Percentiles rank a stretch among this genome's conserved stretches.
These are phyloP conservation scores for Pisolithus thermaeus DNA, from an alignment of 1,284 basidiomycete genomes.

Conservation along the genomic window DNA sequence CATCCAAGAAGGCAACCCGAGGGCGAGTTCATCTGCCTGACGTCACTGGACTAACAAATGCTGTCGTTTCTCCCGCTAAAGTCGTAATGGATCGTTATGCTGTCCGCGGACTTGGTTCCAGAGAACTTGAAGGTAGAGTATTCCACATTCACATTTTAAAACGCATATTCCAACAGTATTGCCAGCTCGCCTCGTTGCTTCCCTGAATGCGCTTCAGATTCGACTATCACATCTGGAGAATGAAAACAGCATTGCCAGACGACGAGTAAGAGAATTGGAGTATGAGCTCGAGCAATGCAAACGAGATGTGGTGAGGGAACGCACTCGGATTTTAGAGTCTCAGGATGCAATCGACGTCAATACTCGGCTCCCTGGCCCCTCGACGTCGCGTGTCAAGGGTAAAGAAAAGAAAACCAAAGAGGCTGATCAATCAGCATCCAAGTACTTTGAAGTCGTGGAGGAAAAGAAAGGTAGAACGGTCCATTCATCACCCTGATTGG, in stretches of 20 bases:
- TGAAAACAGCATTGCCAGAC: slow-evolving; percentile 73
- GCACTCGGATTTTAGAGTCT: slow-evolving; percentile 53
- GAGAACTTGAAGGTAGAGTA: slow-evolving; percentile 55
- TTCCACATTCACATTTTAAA: slow-evolving; percentile 5
- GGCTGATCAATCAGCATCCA: slow-evolving; percentile 35
- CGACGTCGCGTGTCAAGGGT: slow-evolving; percentile 25
- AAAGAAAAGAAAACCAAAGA: slow-evolving; percentile 32
- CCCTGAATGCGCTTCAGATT: slow-evolving; percentile 57
- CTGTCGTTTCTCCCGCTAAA: slow-evolving; percentile 64
- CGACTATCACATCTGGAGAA: slow-evolving; percentile 68
- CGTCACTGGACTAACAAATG: slow-evolving; percentile 72
- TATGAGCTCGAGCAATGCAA: slow-evolving; percentile 74
- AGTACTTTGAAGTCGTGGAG: slow-evolving; percentile 70
- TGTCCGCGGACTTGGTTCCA: slow-evolving; percentile 41
- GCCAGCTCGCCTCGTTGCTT: slow-evolving; percentile 50
- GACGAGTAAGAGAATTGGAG: slow-evolving; percentile 78
- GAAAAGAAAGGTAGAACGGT: slow-evolving; percentile 70
- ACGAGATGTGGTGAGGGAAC: slow-evolving; percentile 61
- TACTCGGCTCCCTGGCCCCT: slow-evolving; percentile 12
- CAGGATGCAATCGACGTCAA: slow-evolving; percentile 37
- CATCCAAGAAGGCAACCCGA: slow-evolving; percentile 19
- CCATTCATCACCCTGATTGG: background rate
- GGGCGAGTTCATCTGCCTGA: slow-evolving; percentile 59
- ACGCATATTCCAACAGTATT: slow-evolving; percentile 1
- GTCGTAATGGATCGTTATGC: slow-evolving; percentile 42